Percentiles rank a stretch among this genome's conserved stretches.
Conservation (phyloP, 768 basidiomycete genomes). For the Russula foetens region DNA sequence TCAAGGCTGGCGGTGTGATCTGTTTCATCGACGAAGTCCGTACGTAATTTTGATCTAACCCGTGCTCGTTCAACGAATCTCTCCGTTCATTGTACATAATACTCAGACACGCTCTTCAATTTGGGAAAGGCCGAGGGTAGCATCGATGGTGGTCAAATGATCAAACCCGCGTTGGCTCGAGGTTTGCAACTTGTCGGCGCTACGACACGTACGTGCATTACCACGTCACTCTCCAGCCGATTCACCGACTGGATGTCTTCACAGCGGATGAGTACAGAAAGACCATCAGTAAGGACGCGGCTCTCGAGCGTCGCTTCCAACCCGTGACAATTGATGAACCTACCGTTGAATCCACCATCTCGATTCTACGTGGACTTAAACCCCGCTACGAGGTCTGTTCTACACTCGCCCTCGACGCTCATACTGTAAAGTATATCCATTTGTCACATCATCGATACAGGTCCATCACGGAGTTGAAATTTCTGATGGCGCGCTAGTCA, state of each 20-base stretch:
- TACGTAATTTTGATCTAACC: constrained; percentile 33
- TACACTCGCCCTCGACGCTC: no score
- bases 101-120: constrained; percentile 68
- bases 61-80: background rate
- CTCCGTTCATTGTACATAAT: background rate
- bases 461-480: constrained; percentile 91
- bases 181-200: constrained; percentile 87
- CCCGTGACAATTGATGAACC: constrained; percentile 87
- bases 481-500: constrained; percentile 80
- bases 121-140: constrained; percentile 89
- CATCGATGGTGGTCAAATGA: constrained; percentile 90
- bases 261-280: constrained; percentile 83
- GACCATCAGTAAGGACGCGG: constrained; percentile 87
- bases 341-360: constrained; percentile 73
- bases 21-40: constrained; percentile 95
- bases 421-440: background rate
- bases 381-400: constrained; percentile 57
- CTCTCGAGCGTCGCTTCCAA: constrained; percentile 86
- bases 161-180: constrained; percentile 82
- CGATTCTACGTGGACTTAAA: constrained; percentile 82
- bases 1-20: constrained; percentile 65
- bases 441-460: background rate
- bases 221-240: background rate
- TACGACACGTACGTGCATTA: constrained; percentile 59
- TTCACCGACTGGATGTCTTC: background rate